A percentile compares a stretch with the other conserved stretches of the same genome.
These are phyloP conservation scores for Rhizophagus clarus DNA, from an alignment of 192 early-diverging fungal genomes.

Conservation along the genomic window DNA sequence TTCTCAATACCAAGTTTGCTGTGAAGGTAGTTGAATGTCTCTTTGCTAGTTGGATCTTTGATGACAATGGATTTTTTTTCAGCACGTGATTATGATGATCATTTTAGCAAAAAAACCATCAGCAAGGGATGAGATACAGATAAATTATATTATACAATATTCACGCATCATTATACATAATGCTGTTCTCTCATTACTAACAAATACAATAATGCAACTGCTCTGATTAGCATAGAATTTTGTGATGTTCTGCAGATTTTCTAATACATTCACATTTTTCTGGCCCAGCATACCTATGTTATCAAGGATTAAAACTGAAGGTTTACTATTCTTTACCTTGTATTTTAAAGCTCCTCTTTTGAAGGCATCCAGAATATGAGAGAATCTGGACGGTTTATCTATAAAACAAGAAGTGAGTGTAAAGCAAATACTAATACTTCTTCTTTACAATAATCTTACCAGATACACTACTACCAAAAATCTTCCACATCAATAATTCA, in stretches of 20 bases:
- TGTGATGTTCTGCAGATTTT: slow-evolving; percentile 24
- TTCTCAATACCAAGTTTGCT: slow-evolving; percentile 24
- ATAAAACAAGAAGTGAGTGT: slow-evolving; percentile 31
- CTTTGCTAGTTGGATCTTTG: slow-evolving; percentile 22
- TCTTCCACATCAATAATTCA: slow-evolving; percentile 5
- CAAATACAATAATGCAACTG: slow-evolving; percentile 29
- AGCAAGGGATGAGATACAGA: slow-evolving; percentile 20
- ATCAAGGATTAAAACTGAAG: too few relatives aligned
- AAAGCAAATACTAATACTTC: slow-evolving; percentile 22
- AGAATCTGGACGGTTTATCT: not conserved
- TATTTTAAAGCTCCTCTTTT: slow-evolving; percentile 19
- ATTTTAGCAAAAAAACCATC: slow-evolving; percentile 25
- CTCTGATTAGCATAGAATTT: slow-evolving; percentile 19
- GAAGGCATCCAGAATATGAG: slow-evolving; percentile 14
- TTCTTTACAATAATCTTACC: slow-evolving; percentile 28
- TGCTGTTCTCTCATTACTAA: slow-evolving; percentile 17
- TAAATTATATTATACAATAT: slow-evolving; percentile 23
- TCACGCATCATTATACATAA: slow-evolving; percentile 14
- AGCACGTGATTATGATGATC: slow-evolving; percentile 26
- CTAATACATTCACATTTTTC: not conserved
- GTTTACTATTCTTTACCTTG: too few relatives aligned
- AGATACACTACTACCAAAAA: not conserved
- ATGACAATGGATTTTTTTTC: not conserved
- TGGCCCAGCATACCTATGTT: slow-evolving; percentile 29
- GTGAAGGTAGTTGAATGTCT: slow-evolving; percentile 19